Base-by-base conservation (phyloP, 106 monocot species). In the Platanthera zijinensis region DNA sequence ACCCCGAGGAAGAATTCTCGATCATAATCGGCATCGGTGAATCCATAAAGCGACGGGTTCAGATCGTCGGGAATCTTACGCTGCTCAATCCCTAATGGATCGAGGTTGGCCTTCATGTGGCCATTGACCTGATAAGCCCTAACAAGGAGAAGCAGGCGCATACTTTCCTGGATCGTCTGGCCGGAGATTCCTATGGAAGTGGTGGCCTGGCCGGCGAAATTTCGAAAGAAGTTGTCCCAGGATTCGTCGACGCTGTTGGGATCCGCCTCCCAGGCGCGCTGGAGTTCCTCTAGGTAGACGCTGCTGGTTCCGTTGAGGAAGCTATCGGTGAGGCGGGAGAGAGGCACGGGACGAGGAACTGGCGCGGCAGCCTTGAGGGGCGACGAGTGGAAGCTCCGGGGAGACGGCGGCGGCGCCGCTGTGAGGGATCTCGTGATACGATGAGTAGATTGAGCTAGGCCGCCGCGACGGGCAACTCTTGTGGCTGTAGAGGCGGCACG, bases 81-180 rank as follows among this genome's bases (percentile, higher is more conserved):
- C 69, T 87, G 50, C 50, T 94, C 94, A 47, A 99, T 72, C 4
- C 85, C 88, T 8, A 99, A 51, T 19, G 94, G 94, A 72, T 99
- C 94, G 14, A 99, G 62, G 76, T 80, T 85, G 48, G 97, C 97
- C 78, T 90, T 99, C 89, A 89, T 86, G 73, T 99, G 97, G 54
- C 97, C 97, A 48, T 80, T 89, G 7, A 99, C 94, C 76, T 94
- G 91, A 84, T 99, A 99, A 0, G 89, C 94, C 62, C 89, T 71
- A 39, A 94, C 89, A 25, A 99, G 89, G 6, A 99, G 86, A 6
- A 99, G 85, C 48, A 99, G 62, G 12, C 83, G 79, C 97, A 99
- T 99, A 83, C 88, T 88, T 78, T 99, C 97, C 71, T 99, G 94
- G 51, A 99, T 99, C 14, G 97, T 94, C 77, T 99, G 97, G n/a